Evolutionary conservation across 371 early-diverging fungal genomes (phyloP).

Genomic region (Chytridiales sp.): DNA sequence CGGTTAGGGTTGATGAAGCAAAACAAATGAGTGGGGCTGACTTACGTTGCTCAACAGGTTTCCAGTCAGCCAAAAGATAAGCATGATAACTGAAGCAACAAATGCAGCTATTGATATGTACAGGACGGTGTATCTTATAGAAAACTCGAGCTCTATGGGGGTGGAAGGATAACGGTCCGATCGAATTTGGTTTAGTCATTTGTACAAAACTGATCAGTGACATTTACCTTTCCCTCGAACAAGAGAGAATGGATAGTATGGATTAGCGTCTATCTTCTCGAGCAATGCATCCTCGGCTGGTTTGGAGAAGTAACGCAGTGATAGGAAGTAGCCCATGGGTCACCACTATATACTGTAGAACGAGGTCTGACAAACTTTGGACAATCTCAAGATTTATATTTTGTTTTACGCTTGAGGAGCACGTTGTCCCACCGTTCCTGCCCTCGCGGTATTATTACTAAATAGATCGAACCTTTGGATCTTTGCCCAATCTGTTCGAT

Average conservation of each 20-base stretch:
- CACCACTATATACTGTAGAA: too few species aligned
- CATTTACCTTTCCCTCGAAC: constrained; percentile 21
- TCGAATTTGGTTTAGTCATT: background rate
- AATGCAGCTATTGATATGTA: constrained; percentile 24
- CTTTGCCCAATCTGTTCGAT: constrained; percentile 76
- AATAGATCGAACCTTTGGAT: constrained; percentile 34
- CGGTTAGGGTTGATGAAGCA: background rate
- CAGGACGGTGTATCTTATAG: constrained; percentile 24
- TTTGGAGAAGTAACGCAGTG: background rate
- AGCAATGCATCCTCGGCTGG: constrained; percentile 24
- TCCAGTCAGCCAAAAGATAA: constrained; percentile 22
- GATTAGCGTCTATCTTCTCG: constrained; percentile 24
- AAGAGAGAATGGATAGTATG: constrained; percentile 28
- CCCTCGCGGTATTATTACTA: too few species aligned
- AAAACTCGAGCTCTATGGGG: constrained; percentile 28
- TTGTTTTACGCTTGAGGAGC: too few species aligned
- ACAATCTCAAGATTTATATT: too few species aligned
- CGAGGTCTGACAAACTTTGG: too few species aligned
- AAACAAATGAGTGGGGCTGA: background rate
- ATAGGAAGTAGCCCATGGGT: too few species aligned
- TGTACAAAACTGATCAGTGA: background rate
- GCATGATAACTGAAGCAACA: constrained; percentile 16
- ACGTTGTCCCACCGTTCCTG: too few species aligned
- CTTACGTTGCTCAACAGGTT: constrained; percentile 22
- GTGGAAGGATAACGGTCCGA: background rate